Percentiles rank a stretch among this genome's conserved stretches.
Evolutionary conservation across 2,329 filamentous ascomycete genomes (phyloP).

Genomic region (Aspergillus ibericus): DNA sequence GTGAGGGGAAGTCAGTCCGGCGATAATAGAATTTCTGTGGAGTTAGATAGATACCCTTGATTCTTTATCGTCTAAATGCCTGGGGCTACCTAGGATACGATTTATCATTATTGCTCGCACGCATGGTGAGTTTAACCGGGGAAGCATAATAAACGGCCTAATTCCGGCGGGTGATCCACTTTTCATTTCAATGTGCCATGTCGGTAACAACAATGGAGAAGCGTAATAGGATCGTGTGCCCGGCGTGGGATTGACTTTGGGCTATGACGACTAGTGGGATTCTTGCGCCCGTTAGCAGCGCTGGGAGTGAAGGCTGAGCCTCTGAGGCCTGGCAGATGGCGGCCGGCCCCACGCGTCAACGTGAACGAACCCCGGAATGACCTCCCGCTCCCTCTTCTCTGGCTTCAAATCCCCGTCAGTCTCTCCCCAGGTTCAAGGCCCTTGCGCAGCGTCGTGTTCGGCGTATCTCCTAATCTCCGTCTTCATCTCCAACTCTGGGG

Average conservation of each 20-base stretch:
- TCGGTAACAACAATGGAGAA: background rate
- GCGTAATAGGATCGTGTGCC: background rate
- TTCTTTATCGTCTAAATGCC: background rate
- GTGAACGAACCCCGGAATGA: constrained; percentile 1
- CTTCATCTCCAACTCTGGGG: background rate
- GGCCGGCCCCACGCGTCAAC: constrained; percentile 5
- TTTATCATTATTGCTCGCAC: too few species aligned
- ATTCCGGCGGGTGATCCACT: background rate
- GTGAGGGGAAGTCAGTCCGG: constrained; percentile 15
- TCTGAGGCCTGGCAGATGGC: background rate
- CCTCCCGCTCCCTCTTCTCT: constrained; percentile 1
- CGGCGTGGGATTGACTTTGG: background rate
- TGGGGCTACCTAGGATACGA: too few species aligned
- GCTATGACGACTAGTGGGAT: background rate
- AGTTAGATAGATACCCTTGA: constrained; percentile 1
- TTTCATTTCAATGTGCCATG: background rate
- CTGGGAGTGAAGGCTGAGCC: background rate
- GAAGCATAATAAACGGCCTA: background rate
- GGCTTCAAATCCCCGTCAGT: background rate
- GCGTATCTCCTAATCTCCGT: background rate
- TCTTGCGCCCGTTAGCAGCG: background rate
- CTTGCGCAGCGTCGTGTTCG: background rate
- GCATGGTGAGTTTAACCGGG: too few species aligned
- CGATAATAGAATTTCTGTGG: background rate
- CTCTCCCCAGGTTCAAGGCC: background rate